Base-by-base conservation (phyloP, 2,329 filamentous ascomycete species). In the Nakataea oryzae region DNA sequence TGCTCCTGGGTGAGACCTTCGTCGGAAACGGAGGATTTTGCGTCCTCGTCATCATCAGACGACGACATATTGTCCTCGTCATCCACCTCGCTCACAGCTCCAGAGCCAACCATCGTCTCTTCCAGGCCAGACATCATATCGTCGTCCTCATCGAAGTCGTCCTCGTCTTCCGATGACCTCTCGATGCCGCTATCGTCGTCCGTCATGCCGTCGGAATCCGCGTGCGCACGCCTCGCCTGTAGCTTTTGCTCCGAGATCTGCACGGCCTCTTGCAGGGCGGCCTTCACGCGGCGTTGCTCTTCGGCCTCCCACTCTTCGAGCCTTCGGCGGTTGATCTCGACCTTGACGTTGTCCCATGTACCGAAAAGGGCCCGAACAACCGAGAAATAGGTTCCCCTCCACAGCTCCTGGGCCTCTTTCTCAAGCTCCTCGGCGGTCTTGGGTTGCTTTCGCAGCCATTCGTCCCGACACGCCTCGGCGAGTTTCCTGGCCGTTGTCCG, bases 341-440 rank as follows among this genome's bases (percentile, higher is more conserved):
- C 70, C 59, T 75, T 82, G 14, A 87, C 84, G 68, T 87, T 88
- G 32, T 87, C 85, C 85, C 86, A 88, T 0, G 81, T 87, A 34
- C 78, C 81, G 54, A 73, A 73, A 54, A 86, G 66, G 24, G 76
- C 79, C 66, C 74, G 86, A 65, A 88, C 79, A 21, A 97, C 83
- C 64, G 86, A 82, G 64, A 85, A 90, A 72, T 95, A 96, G 30
- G 86, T 83, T 57, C 78, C 76, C 64, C 86, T 79, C 74, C 86
- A 86, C 68, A 86, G 80, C 28, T 87, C 86, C 61, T 83, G 81
- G 63, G 90, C 86, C 71, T 97, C 93, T 17, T 84, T 84, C 68
- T 93, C 87, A 24, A 97, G 81, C 71, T 97, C 89, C 69, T 97
- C 91, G 1, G 83, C 79, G 0, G 87, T 86, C 68, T 91, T 91